Evolutionary conservation across 768 basidiomycete genomes (phyloP), one percentile per base, ranked within the genome.

Genomic region (Lactarius deliciosus): DNA sequence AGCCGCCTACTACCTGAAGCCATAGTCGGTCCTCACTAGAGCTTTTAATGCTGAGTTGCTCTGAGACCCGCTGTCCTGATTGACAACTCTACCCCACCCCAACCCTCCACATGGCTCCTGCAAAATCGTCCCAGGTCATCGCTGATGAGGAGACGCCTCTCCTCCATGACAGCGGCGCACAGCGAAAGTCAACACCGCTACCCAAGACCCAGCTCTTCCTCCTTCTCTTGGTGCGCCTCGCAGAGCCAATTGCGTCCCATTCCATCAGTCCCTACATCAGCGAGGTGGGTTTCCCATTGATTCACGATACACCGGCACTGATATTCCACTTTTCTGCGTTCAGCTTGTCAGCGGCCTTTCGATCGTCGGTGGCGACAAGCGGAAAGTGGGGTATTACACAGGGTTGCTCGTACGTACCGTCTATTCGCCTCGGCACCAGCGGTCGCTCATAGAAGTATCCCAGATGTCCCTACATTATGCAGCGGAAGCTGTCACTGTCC

Each of bases 211-310:
- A 68, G 43, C 30, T 68, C 5, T 64, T 45, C 1, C 3, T 68
- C 41, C 58, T 68, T 11, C 53, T 56, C 57, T 38, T 68, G 53
- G 43, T 64, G 41, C 53, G 43, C 18, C 62, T 68, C 10, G 32
- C 62, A 16, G 66, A 68, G 16, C 62, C 58, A 13, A 60, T 68
- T 34, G 55, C 58, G 1, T 60, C 53, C 10, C 53, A 55, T 60
- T 68, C 66, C 45, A 84, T 85, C 41, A 81, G 80, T 61, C 83
- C 83, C 0, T 84, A 84, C 73, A 79, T 84, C 25, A 82, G 82
- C 68, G 80, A 84, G 73, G 82, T 79, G 38, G 32, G 73, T 2
- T 30, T 57, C 7, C 20, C 32, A 7, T 36, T 16, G 2, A 40
- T n/a, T 13, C 16, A 13, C n/a, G 25, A 1, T 22, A 0, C 22